phyloP scores from a whole-genome alignment of 345 rosid genomes.

The Lepidium didymum region DNA sequence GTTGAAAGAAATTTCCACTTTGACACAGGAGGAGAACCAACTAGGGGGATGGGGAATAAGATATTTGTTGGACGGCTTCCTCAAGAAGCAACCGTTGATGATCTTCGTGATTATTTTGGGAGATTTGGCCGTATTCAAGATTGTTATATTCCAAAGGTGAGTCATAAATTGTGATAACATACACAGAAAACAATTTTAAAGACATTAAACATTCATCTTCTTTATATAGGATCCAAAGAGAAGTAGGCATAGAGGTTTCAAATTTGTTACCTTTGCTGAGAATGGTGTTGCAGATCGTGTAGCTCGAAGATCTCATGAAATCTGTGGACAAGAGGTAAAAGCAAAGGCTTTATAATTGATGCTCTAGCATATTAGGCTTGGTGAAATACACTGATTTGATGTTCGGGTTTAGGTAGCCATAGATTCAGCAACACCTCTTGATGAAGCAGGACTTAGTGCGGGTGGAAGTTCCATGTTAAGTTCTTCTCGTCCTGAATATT shows the following conservation, averaged over 20 bases:
- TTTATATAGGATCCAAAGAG: slow-evolving; percentile 78
- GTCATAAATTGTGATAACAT: not conserved
- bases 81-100: slow-evolving; percentile 85
- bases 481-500: slow-evolving; percentile 37
- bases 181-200: not conserved
- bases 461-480: slow-evolving; percentile 46
- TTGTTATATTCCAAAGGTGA: slow-evolving; percentile 81
- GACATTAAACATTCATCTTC: not conserved
- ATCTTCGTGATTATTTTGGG: slow-evolving; percentile 78
- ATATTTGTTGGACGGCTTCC: slow-evolving; percentile 97
- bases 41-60: slow-evolving; percentile 80
- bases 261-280: slow-evolving; percentile 91
- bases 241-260: slow-evolving; percentile 94
- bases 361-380: not conserved
- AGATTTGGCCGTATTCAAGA: slow-evolving; percentile 92
- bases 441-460: slow-evolving; percentile 66
- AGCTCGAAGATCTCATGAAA: slow-evolving; percentile 82
- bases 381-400: slow-evolving; percentile 1
- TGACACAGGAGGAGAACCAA: slow-evolving; percentile 51
- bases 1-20: slow-evolving; percentile 9
- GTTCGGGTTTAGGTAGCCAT: slow-evolving; percentile 66
- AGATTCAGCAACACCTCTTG: slow-evolving; percentile 93
- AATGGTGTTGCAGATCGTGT: slow-evolving; percentile 96
- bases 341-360: not conserved
- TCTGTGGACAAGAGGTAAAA: slow-evolving; percentile 92